These are phyloP conservation scores for Alternaria novae-zelandiae DNA, from an alignment of 2,329 filamentous ascomycete species.

Conservation along the genomic window DNA sequence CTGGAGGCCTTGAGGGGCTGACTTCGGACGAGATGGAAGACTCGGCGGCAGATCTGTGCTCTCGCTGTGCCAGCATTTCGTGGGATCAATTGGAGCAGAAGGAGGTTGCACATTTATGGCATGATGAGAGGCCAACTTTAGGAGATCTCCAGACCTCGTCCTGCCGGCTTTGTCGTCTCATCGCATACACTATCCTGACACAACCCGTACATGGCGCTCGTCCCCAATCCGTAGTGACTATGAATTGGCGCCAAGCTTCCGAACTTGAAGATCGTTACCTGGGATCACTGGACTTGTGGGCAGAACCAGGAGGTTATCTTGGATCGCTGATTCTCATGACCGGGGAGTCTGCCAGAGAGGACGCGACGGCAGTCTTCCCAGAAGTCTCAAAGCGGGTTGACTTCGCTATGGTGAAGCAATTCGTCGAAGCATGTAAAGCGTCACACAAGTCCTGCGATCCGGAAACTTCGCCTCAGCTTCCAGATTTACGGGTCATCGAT, in stretches of 20 bases:
- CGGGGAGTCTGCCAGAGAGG: no score
- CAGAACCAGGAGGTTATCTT: no score
- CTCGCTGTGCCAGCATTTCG: neutral
- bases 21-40: neutral
- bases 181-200: no score
- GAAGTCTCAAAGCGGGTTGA: no score
- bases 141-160: neutral
- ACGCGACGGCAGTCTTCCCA: fast-evolving
- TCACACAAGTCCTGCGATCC: neutral
- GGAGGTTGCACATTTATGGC: fast-evolving
- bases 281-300: no score
- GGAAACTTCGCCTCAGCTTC: fast-evolving
- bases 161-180: neutral
- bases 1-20: neutral
- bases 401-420: fast-evolving
- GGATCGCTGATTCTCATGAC: neutral
- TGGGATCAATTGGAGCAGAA: neutral
- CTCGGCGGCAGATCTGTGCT: neutral
- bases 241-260: no score
- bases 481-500: neutral
- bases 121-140: neutral
- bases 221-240: no score
- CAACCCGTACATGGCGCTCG: no score
- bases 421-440: neutral
- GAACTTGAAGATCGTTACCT: no score